phyloP scores from a whole-genome alignment of 306 rosid species.

The Quercus rubra region DNA sequence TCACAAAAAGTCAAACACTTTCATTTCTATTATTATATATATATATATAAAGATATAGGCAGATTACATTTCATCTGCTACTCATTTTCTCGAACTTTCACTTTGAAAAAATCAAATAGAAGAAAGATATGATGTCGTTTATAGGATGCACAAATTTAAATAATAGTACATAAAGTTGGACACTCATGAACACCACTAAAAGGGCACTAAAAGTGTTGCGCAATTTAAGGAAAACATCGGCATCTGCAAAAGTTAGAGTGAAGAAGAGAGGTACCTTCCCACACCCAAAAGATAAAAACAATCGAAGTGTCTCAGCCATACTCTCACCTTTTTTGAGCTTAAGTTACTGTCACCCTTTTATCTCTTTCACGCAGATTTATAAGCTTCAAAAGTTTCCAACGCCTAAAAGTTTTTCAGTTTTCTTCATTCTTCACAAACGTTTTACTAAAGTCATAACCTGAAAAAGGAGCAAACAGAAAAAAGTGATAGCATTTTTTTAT shows the following conservation, averaged over 20 bases:
- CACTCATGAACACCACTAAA: conserved; percentile 43
- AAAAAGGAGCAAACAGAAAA: not conserved
- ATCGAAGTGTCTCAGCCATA: conserved; percentile 18
- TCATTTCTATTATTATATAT: too few species aligned
- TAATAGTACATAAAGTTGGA: conserved; percentile 26
- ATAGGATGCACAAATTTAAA: conserved; percentile 28
- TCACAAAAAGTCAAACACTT: too few species aligned
- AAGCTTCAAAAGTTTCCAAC: conserved; percentile 12
- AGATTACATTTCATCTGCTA: too few species aligned
- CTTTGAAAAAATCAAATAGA: not conserved
- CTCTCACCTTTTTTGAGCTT: conserved; percentile 22
- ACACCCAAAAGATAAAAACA: conserved; percentile 22
- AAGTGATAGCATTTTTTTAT: not conserved
- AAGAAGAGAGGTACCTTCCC: conserved; percentile 20
- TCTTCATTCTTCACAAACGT: conserved; percentile 23
- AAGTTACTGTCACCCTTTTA: conserved; percentile 27
- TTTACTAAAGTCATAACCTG: conserved; percentile 2
- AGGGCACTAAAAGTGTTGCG: conserved; percentile 42
- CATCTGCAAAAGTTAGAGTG: conserved; percentile 23
- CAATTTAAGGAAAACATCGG: conserved; percentile 58
- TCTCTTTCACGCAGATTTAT: conserved; percentile 23
- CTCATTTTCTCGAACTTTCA: not conserved
- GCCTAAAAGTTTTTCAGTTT: not conserved
- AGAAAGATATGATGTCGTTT: not conserved
- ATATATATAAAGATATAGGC: too few species aligned